These are phyloP conservation scores for Brassica incana DNA, from an alignment of 345 rosid species.

Conservation along the genomic window DNA sequence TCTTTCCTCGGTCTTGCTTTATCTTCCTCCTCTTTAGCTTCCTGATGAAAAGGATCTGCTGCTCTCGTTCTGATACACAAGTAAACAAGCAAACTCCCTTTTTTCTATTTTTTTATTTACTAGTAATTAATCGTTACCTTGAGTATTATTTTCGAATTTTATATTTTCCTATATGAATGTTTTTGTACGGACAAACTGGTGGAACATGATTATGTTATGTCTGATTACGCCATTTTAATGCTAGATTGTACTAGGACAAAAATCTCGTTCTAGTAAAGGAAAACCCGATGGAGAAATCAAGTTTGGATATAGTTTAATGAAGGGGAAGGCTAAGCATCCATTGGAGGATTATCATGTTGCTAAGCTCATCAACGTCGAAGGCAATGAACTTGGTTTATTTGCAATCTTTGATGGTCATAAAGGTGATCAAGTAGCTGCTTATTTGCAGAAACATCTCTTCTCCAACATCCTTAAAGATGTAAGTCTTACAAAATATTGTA, in stretches of 20 bases:
- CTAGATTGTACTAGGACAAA: conserved; percentile 49
- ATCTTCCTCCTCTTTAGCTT: not conserved
- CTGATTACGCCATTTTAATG: not conserved
- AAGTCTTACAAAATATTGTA: conserved; percentile 1
- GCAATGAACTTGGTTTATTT: conserved; percentile 64
- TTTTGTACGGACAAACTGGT: not conserved
- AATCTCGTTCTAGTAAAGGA: conserved; percentile 59
- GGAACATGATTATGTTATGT: not conserved
- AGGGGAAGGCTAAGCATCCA: conserved; percentile 70
- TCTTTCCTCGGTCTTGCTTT: not conserved
- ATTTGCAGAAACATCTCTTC: conserved; percentile 68
- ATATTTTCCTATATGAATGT: not conserved
- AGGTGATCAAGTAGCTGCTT: conserved; percentile 65
- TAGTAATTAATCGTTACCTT: not conserved
- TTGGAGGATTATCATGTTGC: conserved; percentile 88
- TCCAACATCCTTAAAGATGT: conserved; percentile 68
- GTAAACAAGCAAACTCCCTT: conserved; percentile 10
- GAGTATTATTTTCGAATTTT: not conserved
- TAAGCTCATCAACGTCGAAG: conserved; percentile 51
- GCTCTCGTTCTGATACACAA: conserved; percentile 27
- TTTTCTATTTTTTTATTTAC: not conserved
- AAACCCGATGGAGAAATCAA: conserved; percentile 51
- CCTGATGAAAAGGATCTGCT: conserved; percentile 25
- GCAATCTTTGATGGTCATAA: conserved; percentile 80
- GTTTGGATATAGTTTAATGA: conserved; percentile 62